Evolutionary conservation across 352 stramenopile genomes (phyloP).

Genomic region (Saprolegnia parasitica): DNA sequence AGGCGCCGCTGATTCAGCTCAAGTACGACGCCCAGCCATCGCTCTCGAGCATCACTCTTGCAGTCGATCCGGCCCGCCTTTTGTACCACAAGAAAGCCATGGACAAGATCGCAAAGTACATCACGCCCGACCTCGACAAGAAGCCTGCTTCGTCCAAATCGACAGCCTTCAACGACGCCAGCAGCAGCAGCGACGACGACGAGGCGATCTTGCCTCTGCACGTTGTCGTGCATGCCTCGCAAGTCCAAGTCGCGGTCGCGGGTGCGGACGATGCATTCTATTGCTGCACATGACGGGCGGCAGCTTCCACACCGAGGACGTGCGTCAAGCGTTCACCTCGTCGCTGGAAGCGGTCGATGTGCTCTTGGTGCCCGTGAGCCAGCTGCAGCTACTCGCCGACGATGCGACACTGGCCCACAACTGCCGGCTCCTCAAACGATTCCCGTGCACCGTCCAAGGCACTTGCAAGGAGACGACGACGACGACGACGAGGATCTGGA

Average conservation of each 20-base stretch:
- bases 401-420: conserved; percentile 14
- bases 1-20: conserved; percentile 1
- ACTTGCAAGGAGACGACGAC: neutral
- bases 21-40: conserved; percentile 9
- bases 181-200: neutral
- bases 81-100: conserved; percentile 27
- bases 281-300: conserved; percentile 9
- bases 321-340: neutral
- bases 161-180: neutral
- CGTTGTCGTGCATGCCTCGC: neutral
- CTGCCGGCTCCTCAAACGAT: conserved; percentile 17
- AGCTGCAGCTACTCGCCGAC: neutral
- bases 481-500: neutral
- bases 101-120: conserved; percentile 26
- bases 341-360: conserved; percentile 7
- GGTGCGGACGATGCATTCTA: neutral
- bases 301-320: neutral
- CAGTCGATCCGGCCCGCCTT: conserved; percentile 1
- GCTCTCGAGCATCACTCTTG: neutral
- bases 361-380: neutral
- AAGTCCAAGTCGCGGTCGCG: conserved; percentile 6
- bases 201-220: neutral
- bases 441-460: conserved; percentile 1
- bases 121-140: conserved; percentile 18
- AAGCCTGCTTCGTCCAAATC: neutral